These are phyloP conservation scores for Solanum tarapatanum DNA, from an alignment of 257 asterid genomes.

Conservation along the genomic window DNA sequence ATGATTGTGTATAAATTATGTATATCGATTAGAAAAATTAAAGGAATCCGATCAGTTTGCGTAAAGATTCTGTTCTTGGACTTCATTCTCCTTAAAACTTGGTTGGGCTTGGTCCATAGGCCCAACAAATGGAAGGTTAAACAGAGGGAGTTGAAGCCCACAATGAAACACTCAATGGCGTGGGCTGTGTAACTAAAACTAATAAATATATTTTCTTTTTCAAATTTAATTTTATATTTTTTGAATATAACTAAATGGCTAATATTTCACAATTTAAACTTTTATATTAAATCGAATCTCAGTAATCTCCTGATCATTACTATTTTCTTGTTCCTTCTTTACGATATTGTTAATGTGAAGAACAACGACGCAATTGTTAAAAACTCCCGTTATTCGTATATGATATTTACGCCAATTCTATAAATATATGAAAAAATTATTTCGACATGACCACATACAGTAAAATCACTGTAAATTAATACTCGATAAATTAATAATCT, in stretches of 20 bases:
- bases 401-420: no score
- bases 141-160: neutral
- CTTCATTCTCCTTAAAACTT: neutral
- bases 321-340: neutral
- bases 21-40: neutral
- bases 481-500: no score
- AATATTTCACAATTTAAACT: neutral
- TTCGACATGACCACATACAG: neutral
- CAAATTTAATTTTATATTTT: no score
- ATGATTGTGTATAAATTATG: neutral
- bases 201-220: neutral
- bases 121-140: neutral
- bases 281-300: no score
- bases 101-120: neutral
- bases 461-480: no score
- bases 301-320: neutral
- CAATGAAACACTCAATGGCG: neutral
- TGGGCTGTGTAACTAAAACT: no score
- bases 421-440: no score
- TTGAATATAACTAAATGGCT: neutral
- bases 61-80: neutral
- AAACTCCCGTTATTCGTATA: neutral
- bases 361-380: neutral
- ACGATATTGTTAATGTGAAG: neutral
- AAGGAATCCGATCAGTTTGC: no score